Conservation (phyloP, 2,329 filamentous ascomycete genomes). For the Fusarium denticulatum region DNA sequence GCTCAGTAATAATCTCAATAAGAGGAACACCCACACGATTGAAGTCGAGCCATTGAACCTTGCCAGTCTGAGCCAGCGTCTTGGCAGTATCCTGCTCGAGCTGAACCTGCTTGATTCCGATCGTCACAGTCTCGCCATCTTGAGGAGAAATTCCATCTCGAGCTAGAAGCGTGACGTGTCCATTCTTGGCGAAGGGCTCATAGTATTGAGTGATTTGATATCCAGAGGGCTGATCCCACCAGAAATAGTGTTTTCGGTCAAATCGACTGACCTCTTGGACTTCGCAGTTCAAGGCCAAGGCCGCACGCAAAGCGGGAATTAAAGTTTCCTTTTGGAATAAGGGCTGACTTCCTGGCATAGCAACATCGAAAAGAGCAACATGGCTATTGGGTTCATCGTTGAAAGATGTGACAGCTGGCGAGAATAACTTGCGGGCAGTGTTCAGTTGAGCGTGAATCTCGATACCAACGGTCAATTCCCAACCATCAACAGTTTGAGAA, state of each 20-base stretch:
- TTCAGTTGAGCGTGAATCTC: conserved; percentile 98
- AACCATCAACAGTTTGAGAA: conserved; percentile 69
- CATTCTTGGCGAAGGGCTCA: conserved; percentile 74
- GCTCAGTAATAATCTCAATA: conserved; percentile 93
- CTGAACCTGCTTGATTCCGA: conserved; percentile 93
- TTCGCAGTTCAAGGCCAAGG: conserved; percentile 82
- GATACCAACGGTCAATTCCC: conserved; percentile 95
- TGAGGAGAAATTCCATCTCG: conserved; percentile 83
- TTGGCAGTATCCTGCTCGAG: conserved; percentile 99
- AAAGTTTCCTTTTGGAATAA: conserved; percentile 84
- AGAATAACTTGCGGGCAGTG: conserved; percentile 89
- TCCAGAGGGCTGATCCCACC: conserved; percentile 95
- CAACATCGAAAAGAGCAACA: conserved; percentile 87
- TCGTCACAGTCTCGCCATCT: conserved; percentile 73
- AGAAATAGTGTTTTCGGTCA: conserved; percentile 98
- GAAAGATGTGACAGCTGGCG: conserved; percentile 71
- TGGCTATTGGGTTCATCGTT: conserved; percentile 82
- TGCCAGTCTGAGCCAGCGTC: conserved; percentile 80
- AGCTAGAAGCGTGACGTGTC: conserved; percentile 73
- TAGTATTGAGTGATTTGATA: conserved; percentile 99
- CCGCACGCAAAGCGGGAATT: conserved; percentile 89
- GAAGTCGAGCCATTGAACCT: conserved; percentile 85
- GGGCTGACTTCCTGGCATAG: conserved; percentile 90
- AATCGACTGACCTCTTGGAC: conserved; percentile 83
- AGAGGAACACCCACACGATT: conserved; percentile 92